A percentile compares a stretch with the other conserved stretches of the same genome.
These are phyloP conservation scores for Mycena amicta DNA, from an alignment of 768 basidiomycete species.

Conservation along the genomic window DNA sequence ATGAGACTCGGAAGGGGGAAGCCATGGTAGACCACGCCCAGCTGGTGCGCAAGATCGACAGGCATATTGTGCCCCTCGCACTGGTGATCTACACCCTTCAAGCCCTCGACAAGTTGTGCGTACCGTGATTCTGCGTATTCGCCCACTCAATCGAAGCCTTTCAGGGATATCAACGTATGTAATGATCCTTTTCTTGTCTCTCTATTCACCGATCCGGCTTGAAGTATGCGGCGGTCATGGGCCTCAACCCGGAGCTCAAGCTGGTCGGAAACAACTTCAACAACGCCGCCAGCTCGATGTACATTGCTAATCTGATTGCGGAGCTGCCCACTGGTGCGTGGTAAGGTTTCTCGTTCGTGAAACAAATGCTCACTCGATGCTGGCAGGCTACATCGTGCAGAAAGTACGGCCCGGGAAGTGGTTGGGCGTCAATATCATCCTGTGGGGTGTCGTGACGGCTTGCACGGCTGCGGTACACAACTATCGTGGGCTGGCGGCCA, in stretches of 20 bases:
- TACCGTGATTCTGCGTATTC: not conserved
- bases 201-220: not conserved
- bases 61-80: slow-evolving; percentile 18
- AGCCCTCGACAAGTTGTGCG: slow-evolving; percentile 20
- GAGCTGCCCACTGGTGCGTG: slow-evolving; percentile 19
- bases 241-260: slow-evolving; percentile 15
- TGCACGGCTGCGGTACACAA: slow-evolving; percentile 18
- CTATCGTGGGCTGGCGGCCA: slow-evolving; percentile 12
- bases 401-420: slow-evolving; percentile 21
- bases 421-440: slow-evolving; percentile 16
- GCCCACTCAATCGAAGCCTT: not conserved
- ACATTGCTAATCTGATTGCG: slow-evolving; percentile 18
- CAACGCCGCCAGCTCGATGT: slow-evolving; percentile 20
- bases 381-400: slow-evolving; percentile 23
- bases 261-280: slow-evolving; percentile 20
- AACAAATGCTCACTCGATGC: not conserved
- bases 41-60: slow-evolving; percentile 25
- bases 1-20: slow-evolving; percentile 5
- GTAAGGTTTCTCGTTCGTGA: not conserved
- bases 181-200: not conserved
- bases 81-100: slow-evolving; percentile 14
- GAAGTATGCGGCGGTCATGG: slow-evolving; percentile 23
- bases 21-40: slow-evolving; percentile 9
- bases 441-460: slow-evolving; percentile 21
- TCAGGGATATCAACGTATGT: slow-evolving; percentile 19